Base-by-base conservation (phyloP, 768 basidiomycete species). In the Coprinopsis cinerea region DNA sequence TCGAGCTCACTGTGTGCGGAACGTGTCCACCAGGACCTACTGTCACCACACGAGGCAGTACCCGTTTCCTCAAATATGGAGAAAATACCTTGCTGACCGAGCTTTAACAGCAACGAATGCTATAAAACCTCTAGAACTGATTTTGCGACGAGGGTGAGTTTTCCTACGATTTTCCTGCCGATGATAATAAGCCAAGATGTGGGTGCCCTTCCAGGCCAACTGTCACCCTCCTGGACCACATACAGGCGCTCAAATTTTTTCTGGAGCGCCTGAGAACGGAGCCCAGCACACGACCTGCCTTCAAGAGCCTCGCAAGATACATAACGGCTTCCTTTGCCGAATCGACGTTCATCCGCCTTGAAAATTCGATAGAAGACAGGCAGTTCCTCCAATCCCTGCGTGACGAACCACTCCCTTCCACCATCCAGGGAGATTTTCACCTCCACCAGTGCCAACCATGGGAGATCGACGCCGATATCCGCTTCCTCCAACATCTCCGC, bases 161-260 rank as follows among this genome's bases (percentile, higher is more conserved):
- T 39, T 20, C 9, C 18, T 9, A 34, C 30, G 30, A 34, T 14
- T 20, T 39, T 6, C 18, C 37, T 13, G 13, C 18, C 7, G 11
- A 10, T 39, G 9, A 34, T n/a, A 34, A 34, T 9, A 34, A 34
- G 9, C n/a, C 9, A 34, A 9, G n/a, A 34, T 9, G n/a, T 34
- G 30, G 30, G 9, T 34, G 9, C n/a, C 9, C 9, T n/a, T 34
- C n/a, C 30, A 39, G 37, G 7, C 37, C 37, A 23, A n/a, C 24
- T 4, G 47, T 48, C 6, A 34, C 34, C 34, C 22, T 48, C 35
- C 20, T 36, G 1, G 47, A 48, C 14, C 47, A 48, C 36, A 18
- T 28, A 1, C 47, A 48, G 5, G 25, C 30, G 22, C 14, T 48
- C 34, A 48, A 48, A 10, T 1, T 13, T 24, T 48, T 48, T 18